Conservation (phyloP, 1,284 basidiomycete genomes). For the Melanopsichium pennsylvanicum region DNA sequence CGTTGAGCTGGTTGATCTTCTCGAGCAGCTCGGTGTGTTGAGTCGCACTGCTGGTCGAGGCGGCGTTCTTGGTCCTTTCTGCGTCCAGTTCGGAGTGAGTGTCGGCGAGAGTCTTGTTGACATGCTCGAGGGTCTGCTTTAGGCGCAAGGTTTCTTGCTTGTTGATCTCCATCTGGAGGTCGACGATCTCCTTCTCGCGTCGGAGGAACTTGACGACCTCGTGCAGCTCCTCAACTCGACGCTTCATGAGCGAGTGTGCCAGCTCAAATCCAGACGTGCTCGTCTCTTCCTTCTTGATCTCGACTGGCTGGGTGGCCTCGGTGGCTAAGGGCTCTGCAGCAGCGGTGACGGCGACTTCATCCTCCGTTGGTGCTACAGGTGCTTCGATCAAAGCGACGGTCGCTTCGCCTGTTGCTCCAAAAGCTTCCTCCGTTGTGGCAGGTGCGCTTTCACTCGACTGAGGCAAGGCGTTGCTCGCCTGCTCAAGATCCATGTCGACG, state of each 20-base stretch:
- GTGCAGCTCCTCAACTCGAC: slow-evolving; percentile 69
- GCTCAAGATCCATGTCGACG: slow-evolving; percentile 38
- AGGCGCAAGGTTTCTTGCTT: slow-evolving; percentile 83
- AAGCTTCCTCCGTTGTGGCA: slow-evolving; percentile 66
- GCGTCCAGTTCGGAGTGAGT: slow-evolving; percentile 68
- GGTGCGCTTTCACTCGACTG: slow-evolving; percentile 64
- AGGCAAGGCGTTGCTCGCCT: slow-evolving; percentile 27
- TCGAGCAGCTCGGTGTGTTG: slow-evolving; percentile 86
- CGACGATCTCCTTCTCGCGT: slow-evolving; percentile 88
- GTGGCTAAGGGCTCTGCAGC: not conserved
- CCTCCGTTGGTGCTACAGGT: slow-evolving; percentile 1
- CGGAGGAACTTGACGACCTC: slow-evolving; percentile 83
- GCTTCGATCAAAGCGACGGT: not conserved
- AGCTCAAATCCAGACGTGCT: slow-evolving; percentile 24
- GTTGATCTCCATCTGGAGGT: slow-evolving; percentile 82
- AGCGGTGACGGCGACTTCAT: not conserved
- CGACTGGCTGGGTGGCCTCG: not conserved
- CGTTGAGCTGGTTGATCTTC: slow-evolving; percentile 84
- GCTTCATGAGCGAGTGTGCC: slow-evolving; percentile 35
- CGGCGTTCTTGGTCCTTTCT: slow-evolving; percentile 37
- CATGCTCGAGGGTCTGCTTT: slow-evolving; percentile 78
- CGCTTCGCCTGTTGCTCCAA: not conserved
- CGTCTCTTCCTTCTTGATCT: slow-evolving; percentile 18
- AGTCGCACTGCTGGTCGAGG: slow-evolving; percentile 71
- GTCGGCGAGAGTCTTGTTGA: slow-evolving; percentile 76